phyloP scores from a whole-genome alignment of 1,139 yeast species.

The Suhomyces wounanorum region DNA sequence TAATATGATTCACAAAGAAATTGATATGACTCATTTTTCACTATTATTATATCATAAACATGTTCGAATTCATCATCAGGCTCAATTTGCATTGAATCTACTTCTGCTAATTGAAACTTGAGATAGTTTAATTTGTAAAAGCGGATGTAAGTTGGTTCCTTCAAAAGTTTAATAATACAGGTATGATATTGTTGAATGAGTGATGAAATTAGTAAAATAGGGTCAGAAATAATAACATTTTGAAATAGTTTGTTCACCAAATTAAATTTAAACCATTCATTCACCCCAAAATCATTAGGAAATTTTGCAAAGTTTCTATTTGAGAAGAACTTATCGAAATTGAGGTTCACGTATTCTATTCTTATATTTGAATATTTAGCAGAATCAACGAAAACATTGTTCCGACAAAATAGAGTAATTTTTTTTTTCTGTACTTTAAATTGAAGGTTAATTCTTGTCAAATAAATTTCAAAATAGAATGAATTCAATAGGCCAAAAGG shows the following conservation, averaged over 20 bases:
- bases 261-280: slow-evolving; percentile 17
- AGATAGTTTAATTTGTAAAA: slow-evolving; percentile 6
- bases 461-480: slow-evolving; percentile 11
- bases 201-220: slow-evolving; percentile 7
- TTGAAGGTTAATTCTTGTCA: slow-evolving; percentile 12
- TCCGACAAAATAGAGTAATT: slow-evolving; percentile 15
- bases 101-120: slow-evolving; percentile 2
- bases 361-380: slow-evolving; percentile 22
- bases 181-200: slow-evolving; percentile 8
- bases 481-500: slow-evolving; percentile 19
- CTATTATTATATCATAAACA: slow-evolving; percentile 4
- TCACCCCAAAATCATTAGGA: slow-evolving; percentile 28
- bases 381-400: slow-evolving; percentile 12
- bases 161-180: slow-evolving; percentile 10
- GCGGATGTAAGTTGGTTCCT: slow-evolving; percentile 8
- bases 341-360: slow-evolving; percentile 20
- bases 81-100: too few relatives aligned
- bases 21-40: slow-evolving; percentile 7
- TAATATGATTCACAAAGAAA: slow-evolving; percentile 1
- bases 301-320: slow-evolving; percentile 17
- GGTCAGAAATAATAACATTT: slow-evolving; percentile 5
- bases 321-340: slow-evolving; percentile 19
- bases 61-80: background rate
- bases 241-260: slow-evolving; percentile 9
- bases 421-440: slow-evolving; percentile 7